Percentiles rank a stretch among this genome's conserved stretches.
phyloP scores from a whole-genome alignment of 2,329 filamentous ascomycete species.

The Madurella mycetomatis region DNA sequence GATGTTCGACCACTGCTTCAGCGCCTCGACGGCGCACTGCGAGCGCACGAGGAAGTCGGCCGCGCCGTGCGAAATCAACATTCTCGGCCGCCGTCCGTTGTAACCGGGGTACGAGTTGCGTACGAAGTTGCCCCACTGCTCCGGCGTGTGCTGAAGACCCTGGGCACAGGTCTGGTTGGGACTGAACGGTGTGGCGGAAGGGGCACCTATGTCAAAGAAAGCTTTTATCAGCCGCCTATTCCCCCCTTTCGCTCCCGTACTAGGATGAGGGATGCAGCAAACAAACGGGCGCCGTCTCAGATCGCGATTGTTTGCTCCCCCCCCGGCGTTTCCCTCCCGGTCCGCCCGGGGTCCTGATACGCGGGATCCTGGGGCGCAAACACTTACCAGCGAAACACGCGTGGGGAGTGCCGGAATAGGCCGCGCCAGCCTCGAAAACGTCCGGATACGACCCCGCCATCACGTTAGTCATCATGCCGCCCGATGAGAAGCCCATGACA shows the following conservation, averaged over 20 bases:
- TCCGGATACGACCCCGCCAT: conserved; percentile 32
- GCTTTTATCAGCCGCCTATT: not conserved
- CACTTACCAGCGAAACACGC: conserved; percentile 25
- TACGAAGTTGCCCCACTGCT: conserved; percentile 28
- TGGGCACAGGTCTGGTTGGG: conserved; percentile 29
- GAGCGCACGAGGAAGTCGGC: conserved; percentile 28
- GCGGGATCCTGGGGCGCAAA: not conserved
- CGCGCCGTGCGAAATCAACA: conserved; percentile 30
- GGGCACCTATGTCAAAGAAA: conserved; percentile 9
- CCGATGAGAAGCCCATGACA: conserved; percentile 40
- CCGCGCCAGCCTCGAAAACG: conserved; percentile 30
- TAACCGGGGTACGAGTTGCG: conserved; percentile 28
- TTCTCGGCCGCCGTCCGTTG: conserved; percentile 27
- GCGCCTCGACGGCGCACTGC: conserved; percentile 24
- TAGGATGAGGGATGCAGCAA: not conserved
- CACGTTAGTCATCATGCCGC: conserved; percentile 38
- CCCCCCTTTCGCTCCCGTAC: not conserved
- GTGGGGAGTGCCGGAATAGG: conserved; percentile 29
- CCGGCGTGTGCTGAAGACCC: conserved; percentile 23
- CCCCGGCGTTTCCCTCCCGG: not conserved
- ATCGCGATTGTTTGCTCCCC: not conserved
- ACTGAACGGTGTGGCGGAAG: conserved; percentile 19
- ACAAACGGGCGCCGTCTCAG: not conserved
- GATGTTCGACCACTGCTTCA: conserved; percentile 33
- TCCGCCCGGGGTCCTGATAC: not conserved